These are phyloP conservation scores for Cenchrus americanus DNA, from an alignment of 176 grass and related monocot species.

Conservation along the genomic window DNA sequence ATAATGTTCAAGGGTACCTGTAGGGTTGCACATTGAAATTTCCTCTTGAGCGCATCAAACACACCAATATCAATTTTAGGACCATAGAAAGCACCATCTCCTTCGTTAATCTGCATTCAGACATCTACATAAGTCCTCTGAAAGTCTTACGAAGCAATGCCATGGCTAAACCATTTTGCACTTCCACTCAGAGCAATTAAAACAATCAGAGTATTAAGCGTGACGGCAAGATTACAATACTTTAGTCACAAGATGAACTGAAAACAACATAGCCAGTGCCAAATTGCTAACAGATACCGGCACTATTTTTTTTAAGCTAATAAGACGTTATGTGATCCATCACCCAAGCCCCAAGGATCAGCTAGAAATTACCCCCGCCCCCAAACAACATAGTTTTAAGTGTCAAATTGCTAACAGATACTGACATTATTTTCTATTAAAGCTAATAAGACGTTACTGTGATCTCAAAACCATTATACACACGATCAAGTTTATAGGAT, in stretches of 20 bases:
- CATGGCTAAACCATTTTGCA: not conserved
- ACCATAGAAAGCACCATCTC: slow-evolving; percentile 98
- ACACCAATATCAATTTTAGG: slow-evolving; percentile 99
- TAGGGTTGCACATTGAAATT: slow-evolving; percentile 96
- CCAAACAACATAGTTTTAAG: not conserved
- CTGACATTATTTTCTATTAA: not conserved
- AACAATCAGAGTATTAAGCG: not conserved
- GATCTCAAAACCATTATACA: not conserved
- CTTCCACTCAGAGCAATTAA: not conserved
- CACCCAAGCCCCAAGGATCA: no score
- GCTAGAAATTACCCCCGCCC: no score
- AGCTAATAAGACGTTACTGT: not conserved
- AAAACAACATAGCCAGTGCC: not conserved
- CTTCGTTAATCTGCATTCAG: slow-evolving; percentile 85
- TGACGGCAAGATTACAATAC: not conserved
- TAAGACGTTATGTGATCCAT: no score
- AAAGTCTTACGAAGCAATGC: not conserved
- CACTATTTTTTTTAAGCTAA: not conserved
- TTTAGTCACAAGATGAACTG: slow-evolving; percentile 15
- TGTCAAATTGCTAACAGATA: not conserved
- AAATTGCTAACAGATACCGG: not conserved
- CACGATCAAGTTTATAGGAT: not conserved
- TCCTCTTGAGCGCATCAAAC: slow-evolving; percentile 96
- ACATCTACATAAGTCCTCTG: slow-evolving; percentile 17
- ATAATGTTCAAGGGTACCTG: slow-evolving; percentile 61